Percentiles rank a stretch among this genome's conserved stretches.
Evolutionary conservation across 2,329 filamentous ascomycete genomes (phyloP).

Genomic region (Lanzia echinophila): DNA sequence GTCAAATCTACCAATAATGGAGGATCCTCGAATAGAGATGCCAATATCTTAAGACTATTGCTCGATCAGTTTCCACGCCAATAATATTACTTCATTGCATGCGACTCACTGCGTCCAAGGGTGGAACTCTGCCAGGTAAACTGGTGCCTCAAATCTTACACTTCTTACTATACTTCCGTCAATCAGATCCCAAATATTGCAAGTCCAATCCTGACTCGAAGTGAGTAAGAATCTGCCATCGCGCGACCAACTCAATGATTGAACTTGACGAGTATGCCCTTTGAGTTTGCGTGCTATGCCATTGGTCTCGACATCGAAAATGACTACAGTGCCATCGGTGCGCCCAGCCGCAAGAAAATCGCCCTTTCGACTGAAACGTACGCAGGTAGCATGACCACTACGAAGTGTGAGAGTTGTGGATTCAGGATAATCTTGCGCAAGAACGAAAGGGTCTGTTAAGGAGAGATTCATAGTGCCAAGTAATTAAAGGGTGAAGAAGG

Average conservation of each 20-base stretch:
- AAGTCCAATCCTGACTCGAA: slow-evolving; percentile 93
- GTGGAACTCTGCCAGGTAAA: slow-evolving; percentile 94
- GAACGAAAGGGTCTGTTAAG: slow-evolving; percentile 64
- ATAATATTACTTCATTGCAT: neutral
- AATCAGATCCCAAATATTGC: slow-evolving; percentile 87
- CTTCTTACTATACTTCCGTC: slow-evolving; percentile 65
- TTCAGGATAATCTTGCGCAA: slow-evolving; percentile 79
- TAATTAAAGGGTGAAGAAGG: neutral
- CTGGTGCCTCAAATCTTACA: slow-evolving; percentile 84
- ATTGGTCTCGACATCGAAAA: slow-evolving; percentile 97
- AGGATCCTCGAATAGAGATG: slow-evolving; percentile 88
- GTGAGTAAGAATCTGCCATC: slow-evolving; percentile 88
- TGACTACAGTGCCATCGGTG: slow-evolving; percentile 87
- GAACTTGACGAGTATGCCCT: slow-evolving; percentile 89
- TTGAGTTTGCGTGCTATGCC: slow-evolving; percentile 90
- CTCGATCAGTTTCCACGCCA: neutral
- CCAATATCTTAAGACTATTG: slow-evolving; percentile 71
- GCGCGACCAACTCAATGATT: slow-evolving; percentile 90
- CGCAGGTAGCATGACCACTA: slow-evolving; percentile 56
- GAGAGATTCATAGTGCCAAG: slow-evolving; percentile 57
- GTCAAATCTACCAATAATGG: slow-evolving; percentile 81
- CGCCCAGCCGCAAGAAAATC: slow-evolving; percentile 92
- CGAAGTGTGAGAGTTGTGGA: slow-evolving; percentile 82
- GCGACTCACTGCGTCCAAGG: slow-evolving; percentile 72
- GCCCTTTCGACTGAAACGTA: slow-evolving; percentile 88